Conservation (phyloP, 1,284 basidiomycete species). For the Marasmius oreades region DNA sequence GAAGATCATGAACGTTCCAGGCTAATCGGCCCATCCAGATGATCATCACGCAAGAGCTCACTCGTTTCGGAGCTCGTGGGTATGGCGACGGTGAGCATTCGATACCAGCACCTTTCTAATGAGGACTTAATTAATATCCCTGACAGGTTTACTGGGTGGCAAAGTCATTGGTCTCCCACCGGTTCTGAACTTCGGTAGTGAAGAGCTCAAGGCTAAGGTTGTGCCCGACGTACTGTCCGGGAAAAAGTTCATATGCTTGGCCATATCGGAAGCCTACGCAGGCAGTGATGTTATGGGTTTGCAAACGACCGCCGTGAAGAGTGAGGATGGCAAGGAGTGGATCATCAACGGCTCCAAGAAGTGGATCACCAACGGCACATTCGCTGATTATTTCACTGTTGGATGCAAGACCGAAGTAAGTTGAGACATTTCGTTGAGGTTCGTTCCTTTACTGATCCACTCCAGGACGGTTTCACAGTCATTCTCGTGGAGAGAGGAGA, state of each 20-base stretch:
- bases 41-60: conserved; percentile 86
- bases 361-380: conserved; percentile 87
- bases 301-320: conserved; percentile 79
- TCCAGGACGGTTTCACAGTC: conserved; percentile 76
- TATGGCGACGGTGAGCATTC: conserved; percentile 53
- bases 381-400: conserved; percentile 65
- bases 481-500: conserved; percentile 75
- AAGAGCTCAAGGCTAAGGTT: conserved; percentile 74
- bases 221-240: conserved; percentile 80
- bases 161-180: conserved; percentile 81
- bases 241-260: conserved; percentile 79
- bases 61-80: conserved; percentile 70
- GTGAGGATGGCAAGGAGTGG: conserved; percentile 81
- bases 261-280: conserved; percentile 86
- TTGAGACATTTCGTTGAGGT: not conserved
- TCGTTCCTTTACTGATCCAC: not conserved
- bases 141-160: conserved; percentile 60
- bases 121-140: conserved; percentile 2
- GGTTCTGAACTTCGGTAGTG: conserved; percentile 79
- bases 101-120: not conserved
- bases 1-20: not conserved
- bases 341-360: conserved; percentile 78
- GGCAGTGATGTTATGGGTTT: conserved; percentile 88
- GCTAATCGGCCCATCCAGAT: conserved; percentile 38
- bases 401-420: conserved; percentile 62